Conservation (phyloP, 257 asterid genomes). For the Solanum bulbocastanum region DNA sequence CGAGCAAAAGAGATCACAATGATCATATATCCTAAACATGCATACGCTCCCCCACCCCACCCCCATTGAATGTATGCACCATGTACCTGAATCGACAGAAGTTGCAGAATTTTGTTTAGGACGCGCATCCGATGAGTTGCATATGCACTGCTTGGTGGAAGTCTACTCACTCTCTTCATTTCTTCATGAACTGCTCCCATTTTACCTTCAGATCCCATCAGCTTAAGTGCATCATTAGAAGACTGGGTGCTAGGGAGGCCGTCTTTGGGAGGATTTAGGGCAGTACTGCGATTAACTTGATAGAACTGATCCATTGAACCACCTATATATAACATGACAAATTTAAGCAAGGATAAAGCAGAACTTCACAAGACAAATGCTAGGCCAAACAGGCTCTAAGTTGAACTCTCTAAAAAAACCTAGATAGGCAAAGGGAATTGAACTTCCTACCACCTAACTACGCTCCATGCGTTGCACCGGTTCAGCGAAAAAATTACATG, state of each 20-base stretch:
- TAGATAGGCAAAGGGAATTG: not conserved
- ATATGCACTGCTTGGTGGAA: constrained; percentile 58
- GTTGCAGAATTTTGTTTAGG: constrained; percentile 52
- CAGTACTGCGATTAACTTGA: not conserved
- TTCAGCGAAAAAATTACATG: not conserved
- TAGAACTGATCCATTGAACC: not conserved
- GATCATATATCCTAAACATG: not conserved
- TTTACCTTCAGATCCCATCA: constrained; percentile 34
- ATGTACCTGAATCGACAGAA: constrained; percentile 51
- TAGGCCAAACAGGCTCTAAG: not conserved
- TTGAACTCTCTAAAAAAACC: not conserved
- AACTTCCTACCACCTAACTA: not conserved
- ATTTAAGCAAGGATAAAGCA: not conserved
- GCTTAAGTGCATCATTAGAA: constrained; percentile 6
- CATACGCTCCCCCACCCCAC: not conserved
- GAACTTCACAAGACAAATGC: not conserved
- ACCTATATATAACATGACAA: not conserved
- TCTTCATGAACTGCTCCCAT: constrained; percentile 44
- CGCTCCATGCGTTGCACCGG: rapidly evolving
- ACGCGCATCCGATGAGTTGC: constrained; percentile 69
- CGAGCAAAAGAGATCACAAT: not conserved
- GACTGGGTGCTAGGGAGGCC: constrained; percentile 6
- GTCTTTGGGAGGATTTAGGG: constrained; percentile 12
- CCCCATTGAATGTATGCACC: not conserved
- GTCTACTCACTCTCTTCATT: constrained; percentile 33